Evolutionary conservation across 2,329 filamentous ascomycete genomes (phyloP), one percentile per base, ranked within the genome.

Genomic region (Colletotrichum godetiae): DNA sequence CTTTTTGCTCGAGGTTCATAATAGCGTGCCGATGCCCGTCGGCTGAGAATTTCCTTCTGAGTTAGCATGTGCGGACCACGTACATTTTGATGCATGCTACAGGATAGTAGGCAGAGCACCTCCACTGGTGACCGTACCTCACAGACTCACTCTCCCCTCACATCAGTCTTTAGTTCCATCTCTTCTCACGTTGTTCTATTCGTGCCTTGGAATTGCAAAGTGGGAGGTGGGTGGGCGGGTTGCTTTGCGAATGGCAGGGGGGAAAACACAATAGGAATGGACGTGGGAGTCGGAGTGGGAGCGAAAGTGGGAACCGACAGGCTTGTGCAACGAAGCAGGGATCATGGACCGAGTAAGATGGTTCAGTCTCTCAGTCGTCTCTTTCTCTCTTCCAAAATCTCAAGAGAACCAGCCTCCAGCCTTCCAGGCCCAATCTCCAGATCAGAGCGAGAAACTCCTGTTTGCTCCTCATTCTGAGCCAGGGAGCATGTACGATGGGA

Each of bases 291-390:
- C 68, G 53, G 52, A 24, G 61, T 73, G 56, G 52, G 61, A 67
- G 62, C 72, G 31, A 75, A 53, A 15, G 73, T 75, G 67, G 74
- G 71, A 75, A 72, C 68, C 56, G 60, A 65, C 72, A 74, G 72
- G 72, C 72, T 65, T 71, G 74, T 75, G 64, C 68, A 61, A 74
- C 64, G 59, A 64, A 33, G 57, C 72, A 67, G 22, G 63, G 72
- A 67, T 72, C 37, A 37, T 6, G 53, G 61, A 52, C 31, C 61
- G 57, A 70, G 55, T 59, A 24, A 31, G 31, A 33, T 64, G 61
- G 35, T 27, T 5, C 33, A 10, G 27, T 49, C 27, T 52, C 27
- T 29, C 27, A 29, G 27, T 27, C 27, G 4, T 27, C 24, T 29
- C 8, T 56, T 19, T 3, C 33, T 5, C 19, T 49, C 27, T 52